phyloP scores from a whole-genome alignment of 208 protist species.

The Trypanosoma vivax region DNA sequence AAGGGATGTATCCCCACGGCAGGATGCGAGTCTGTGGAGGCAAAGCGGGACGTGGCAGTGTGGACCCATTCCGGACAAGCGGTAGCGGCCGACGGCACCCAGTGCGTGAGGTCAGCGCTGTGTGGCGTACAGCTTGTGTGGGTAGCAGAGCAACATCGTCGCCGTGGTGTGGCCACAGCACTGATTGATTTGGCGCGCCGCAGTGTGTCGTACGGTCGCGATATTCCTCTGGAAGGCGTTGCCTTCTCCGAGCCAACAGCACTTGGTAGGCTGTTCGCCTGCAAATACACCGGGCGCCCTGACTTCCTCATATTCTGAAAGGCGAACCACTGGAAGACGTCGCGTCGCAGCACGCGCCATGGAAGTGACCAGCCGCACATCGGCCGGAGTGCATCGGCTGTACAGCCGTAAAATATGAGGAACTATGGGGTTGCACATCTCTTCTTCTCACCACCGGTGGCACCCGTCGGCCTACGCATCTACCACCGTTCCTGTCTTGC shows the following conservation, averaged over 20 bases:
- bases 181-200: constrained; percentile 32
- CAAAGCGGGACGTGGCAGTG: neutral
- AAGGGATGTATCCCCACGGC: neutral
- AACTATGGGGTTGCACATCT: too few relatives aligned
- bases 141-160: constrained; percentile 27
- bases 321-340: neutral
- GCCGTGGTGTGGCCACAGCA: constrained; percentile 23
- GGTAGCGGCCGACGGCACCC: constrained; percentile 22
- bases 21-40: neutral
- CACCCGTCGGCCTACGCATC: too few relatives aligned
- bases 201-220: constrained; percentile 47
- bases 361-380: too few relatives aligned
- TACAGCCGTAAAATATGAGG: too few relatives aligned
- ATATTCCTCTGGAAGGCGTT: constrained; percentile 29
- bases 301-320: constrained; percentile 39
- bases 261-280: constrained; percentile 36
- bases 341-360: neutral
- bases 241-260: constrained; percentile 62
- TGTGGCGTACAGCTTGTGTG: constrained; percentile 60
- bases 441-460: too few relatives aligned
- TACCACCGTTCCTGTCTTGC: too few relatives aligned
- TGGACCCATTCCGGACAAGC: neutral
- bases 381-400: too few relatives aligned
- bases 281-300: constrained; percentile 27
- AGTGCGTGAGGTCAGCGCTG: constrained; percentile 27